These are phyloP conservation scores for Diplodia sapinea DNA, from an alignment of 2,329 filamentous ascomycete species.

Conservation along the genomic window DNA sequence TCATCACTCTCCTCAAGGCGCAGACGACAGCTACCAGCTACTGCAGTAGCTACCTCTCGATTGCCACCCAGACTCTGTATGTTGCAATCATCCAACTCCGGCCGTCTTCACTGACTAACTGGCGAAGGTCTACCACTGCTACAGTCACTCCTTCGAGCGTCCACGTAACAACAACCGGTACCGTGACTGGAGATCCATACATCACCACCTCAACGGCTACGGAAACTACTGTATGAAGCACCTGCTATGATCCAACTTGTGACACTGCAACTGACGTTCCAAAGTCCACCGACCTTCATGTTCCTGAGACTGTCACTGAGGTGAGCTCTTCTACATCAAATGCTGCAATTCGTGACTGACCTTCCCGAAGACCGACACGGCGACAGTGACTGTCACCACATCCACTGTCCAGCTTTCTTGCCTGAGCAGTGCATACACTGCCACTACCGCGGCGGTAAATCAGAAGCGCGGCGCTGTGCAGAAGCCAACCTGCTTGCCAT, in stretches of 20 bases:
- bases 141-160: conserved; percentile 10
- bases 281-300: background rate
- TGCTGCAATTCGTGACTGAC: background rate
- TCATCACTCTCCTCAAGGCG: background rate
- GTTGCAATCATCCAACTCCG: background rate
- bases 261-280: too few relatives aligned
- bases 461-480: conserved; percentile 1
- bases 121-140: conserved; percentile 1
- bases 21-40: conserved; percentile 13
- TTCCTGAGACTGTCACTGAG: background rate
- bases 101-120: background rate
- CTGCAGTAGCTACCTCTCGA: conserved; percentile 13
- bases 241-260: too few relatives aligned
- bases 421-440: conserved; percentile 6
- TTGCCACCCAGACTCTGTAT: conserved; percentile 9
- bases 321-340: background rate
- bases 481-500: conserved; percentile 7
- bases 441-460: background rate
- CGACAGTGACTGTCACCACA: conserved; percentile 9
- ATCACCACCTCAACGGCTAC: conserved; percentile 5
- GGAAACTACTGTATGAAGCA: background rate
- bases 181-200: conserved; percentile 10
- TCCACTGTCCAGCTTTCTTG: conserved; percentile 13
- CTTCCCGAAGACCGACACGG: background rate
- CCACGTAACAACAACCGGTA: conserved; percentile 3